Evolutionary conservation across 306 rosid genomes (phyloP).

Genomic region (Fagus sylvatica): DNA sequence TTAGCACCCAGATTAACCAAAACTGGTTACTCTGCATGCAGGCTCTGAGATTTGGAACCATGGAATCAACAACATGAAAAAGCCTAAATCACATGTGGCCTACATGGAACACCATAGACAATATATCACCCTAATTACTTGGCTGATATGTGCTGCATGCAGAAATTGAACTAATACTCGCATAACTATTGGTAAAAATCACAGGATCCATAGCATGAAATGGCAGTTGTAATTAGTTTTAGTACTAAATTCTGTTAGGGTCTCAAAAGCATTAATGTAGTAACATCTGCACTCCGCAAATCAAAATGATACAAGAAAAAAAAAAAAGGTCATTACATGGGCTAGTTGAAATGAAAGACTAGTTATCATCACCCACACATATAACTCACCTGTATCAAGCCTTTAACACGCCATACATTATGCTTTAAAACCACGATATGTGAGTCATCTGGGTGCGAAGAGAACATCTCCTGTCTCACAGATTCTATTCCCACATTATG

Average conservation of each 20-base stretch:
- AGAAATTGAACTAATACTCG: not conserved
- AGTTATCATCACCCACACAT: conserved; percentile 2
- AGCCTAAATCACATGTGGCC: not conserved
- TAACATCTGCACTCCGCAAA: conserved; percentile 9
- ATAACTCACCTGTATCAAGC: conserved; percentile 79
- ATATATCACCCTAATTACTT: not conserved
- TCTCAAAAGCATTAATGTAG: not conserved
- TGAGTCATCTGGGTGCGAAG: conserved; percentile 85
- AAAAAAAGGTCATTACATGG: not conserved
- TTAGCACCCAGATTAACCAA: not conserved
- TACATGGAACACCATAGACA: not conserved
- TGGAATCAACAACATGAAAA: conserved; percentile 1
- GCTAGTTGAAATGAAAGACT: conserved; percentile 1
- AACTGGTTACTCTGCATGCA: not conserved
- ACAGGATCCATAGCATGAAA: not conserved
- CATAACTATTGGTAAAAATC: not conserved
- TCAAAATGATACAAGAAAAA: conserved; percentile 1
- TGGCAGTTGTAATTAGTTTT: conserved; percentile 1
- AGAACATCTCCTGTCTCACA: conserved; percentile 89
- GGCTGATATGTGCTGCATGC: not conserved
- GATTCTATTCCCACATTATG: conserved; percentile 86
- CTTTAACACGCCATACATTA: conserved; percentile 98
- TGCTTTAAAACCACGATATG: conserved; percentile 84
- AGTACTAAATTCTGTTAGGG: not conserved
- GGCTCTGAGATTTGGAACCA: not conserved